These are phyloP conservation scores for Schizopora paradoxa DNA, from an alignment of 1,284 basidiomycete species.

Conservation along the genomic window DNA sequence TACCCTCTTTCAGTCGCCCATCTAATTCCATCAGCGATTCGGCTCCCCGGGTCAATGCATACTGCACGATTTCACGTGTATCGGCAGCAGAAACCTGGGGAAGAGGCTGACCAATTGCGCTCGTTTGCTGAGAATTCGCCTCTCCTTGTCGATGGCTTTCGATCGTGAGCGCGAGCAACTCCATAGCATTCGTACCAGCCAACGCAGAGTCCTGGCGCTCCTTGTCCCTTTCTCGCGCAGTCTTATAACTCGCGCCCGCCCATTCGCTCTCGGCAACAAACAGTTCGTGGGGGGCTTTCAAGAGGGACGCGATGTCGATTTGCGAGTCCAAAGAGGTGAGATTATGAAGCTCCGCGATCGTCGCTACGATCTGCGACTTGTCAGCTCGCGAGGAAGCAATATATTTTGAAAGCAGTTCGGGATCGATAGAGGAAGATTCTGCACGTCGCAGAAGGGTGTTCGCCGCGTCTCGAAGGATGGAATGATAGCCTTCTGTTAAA, in stretches of 20 bases:
- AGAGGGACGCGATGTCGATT: conserved; percentile 64
- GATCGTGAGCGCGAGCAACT: conserved; percentile 30
- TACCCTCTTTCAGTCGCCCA: conserved; percentile 13
- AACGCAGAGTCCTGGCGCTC: conserved; percentile 17
- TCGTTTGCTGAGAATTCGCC: too few species aligned
- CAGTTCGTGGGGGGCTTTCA: conserved; percentile 56
- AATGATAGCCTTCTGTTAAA: conserved; percentile 53
- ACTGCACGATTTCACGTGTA: conserved; percentile 43
- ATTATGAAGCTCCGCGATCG: conserved; percentile 37
- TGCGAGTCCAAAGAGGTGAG: conserved; percentile 36
- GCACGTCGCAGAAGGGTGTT: conserved; percentile 14
- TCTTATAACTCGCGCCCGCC: conserved; percentile 33
- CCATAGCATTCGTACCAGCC: conserved; percentile 29
- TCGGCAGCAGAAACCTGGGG: conserved; percentile 28
- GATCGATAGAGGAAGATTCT: conserved; percentile 13
- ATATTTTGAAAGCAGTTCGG: conserved; percentile 24
- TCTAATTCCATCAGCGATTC: conserved; percentile 37
- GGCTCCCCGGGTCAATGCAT: conserved; percentile 47
- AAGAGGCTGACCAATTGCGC: too few species aligned
- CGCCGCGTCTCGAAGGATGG: conserved; percentile 29
- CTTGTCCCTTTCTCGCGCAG: conserved; percentile 25
- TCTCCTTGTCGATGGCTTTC: conserved; percentile 19
- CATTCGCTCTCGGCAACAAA: conserved; percentile 59
- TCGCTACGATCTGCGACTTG: conserved; percentile 42
- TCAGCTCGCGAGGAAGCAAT: conserved; percentile 14